Base-by-base conservation (phyloP, 1,139 yeast species). In the Hyphopichia khmerensis region DNA sequence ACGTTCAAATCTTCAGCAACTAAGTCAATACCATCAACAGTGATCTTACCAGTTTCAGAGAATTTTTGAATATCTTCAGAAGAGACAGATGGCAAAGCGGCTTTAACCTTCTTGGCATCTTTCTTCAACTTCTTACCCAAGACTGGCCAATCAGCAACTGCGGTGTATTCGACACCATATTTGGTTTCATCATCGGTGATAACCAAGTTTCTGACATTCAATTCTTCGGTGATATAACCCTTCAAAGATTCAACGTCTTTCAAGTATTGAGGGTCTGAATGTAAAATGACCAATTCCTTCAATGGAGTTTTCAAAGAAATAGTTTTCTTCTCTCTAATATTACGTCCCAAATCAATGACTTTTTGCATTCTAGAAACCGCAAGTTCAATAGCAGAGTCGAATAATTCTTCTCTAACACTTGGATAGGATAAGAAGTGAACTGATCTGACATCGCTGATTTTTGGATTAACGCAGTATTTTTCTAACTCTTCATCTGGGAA, bases 81-180 rank as follows among this genome's bases (percentile, higher is more conserved):
- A 26, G 93, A 67, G 42, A 95, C 80, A 16, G 63, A 64, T 50
- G 98, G 97, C 55, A 95, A 78, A 21, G 95, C 98, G 60, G 85
- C 95, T 77, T 93, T 93, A 47, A 95, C 99, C 65, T 81, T 86
- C 72, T 87, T 89, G 51, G 88, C 95, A 59, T 91, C 98, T 63
- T 84, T 84, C 80, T 91, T 91, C 66, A 95, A 80, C 69, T 93
- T 93, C 79, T 93, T 93, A 71, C 99, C 99, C 53, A 95, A 79
- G 15, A 90, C 89, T 42, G 98, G 96, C 99, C 99, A 95, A 72
- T 95, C 99, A 38, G 99, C 99, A 64, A 87, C 95, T 39, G 93
- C 97, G 48, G 80, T 81, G 74, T 91, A 93, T 60, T 85, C 87
- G 48, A 95, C 98, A 56, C 93, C 95, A 60, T 90, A 91, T 60